These are phyloP conservation scores for Diaporthe capsici DNA, from an alignment of 2,329 filamentous ascomycete species.

Conservation along the genomic window DNA sequence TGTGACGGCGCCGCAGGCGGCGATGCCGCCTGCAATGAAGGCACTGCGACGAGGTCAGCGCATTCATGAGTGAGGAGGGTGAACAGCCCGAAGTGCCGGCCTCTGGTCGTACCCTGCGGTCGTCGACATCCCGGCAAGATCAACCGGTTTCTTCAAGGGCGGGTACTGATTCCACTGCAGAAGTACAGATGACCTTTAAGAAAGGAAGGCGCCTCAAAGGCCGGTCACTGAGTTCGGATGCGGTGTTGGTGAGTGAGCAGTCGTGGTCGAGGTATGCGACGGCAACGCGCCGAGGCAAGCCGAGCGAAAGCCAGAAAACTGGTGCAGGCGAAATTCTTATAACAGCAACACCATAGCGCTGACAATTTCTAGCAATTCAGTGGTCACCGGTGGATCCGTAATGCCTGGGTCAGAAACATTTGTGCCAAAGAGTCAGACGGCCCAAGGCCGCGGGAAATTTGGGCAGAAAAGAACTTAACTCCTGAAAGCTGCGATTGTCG, in stretches of 20 bases:
- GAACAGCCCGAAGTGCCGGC: neutral
- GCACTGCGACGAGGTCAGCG: constrained; percentile 65
- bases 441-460: constrained; percentile 1
- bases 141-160: neutral
- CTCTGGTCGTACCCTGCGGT: constrained; percentile 57
- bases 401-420: neutral
- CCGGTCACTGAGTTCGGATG: neutral
- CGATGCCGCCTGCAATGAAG: constrained; percentile 96
- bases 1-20: constrained; percentile 96
- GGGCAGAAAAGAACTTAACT: constrained; percentile 27
- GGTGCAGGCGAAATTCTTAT: constrained; percentile 16
- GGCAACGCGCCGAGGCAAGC: constrained; percentile 21
- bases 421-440: constrained; percentile 17
- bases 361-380: neutral
- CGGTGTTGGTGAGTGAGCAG: neutral
- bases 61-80: constrained; percentile 40
- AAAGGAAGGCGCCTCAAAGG: neutral
- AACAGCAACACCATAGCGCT: constrained; percentile 12
- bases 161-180: no score
- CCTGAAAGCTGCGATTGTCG: constrained; percentile 31
- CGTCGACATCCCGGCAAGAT: constrained; percentile 62
- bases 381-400: constrained; percentile 16
- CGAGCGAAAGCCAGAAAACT: constrained; percentile 3
- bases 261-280: neutral
- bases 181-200: neutral